These are phyloP conservation scores for Sarocladiaceae sp. DNA, from an alignment of 2,329 filamentous ascomycete genomes.

Conservation along the genomic window DNA sequence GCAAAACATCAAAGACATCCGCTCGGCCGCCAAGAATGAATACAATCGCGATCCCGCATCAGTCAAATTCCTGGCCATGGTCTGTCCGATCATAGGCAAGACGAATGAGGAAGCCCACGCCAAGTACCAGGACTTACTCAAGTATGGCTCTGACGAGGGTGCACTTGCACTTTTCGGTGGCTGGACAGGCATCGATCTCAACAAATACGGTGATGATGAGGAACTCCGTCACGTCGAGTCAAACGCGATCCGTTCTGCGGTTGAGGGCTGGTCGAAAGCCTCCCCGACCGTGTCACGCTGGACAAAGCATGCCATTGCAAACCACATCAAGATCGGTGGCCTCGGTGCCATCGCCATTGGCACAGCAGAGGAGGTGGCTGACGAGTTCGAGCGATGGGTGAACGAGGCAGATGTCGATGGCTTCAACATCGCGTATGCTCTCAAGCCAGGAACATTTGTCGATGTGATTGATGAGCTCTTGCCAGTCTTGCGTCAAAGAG, in stretches of 20 bases:
- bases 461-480: conserved; percentile 14
- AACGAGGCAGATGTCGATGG: conserved; percentile 15
- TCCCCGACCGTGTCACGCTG: conserved; percentile 31
- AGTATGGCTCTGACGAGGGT: conserved; percentile 56
- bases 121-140: conserved; percentile 46
- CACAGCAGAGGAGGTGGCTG: conserved; percentile 8
- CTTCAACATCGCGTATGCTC: conserved; percentile 14
- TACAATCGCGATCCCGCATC: not conserved
- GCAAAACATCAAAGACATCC: conserved; percentile 10
- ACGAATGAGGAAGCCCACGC: conserved; percentile 54
- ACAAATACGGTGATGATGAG: conserved; percentile 57
- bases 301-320: conserved; percentile 53
- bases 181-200: conserved; percentile 63
- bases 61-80: conserved; percentile 53
- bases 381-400: conserved; percentile 12
- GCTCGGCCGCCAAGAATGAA: not conserved
- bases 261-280: conserved; percentile 14
- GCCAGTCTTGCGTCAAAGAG: conserved; percentile 28
- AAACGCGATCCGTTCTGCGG: conserved; percentile 46
- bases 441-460: conserved; percentile 11
- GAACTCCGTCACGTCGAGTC: conserved; percentile 58
- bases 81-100: conserved; percentile 55
- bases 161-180: conserved; percentile 62
- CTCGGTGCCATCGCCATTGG: not conserved
- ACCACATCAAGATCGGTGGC: conserved; percentile 44